These are phyloP conservation scores for Arthrinium puccinioides DNA, from an alignment of 2,329 filamentous ascomycete species.

Conservation along the genomic window DNA sequence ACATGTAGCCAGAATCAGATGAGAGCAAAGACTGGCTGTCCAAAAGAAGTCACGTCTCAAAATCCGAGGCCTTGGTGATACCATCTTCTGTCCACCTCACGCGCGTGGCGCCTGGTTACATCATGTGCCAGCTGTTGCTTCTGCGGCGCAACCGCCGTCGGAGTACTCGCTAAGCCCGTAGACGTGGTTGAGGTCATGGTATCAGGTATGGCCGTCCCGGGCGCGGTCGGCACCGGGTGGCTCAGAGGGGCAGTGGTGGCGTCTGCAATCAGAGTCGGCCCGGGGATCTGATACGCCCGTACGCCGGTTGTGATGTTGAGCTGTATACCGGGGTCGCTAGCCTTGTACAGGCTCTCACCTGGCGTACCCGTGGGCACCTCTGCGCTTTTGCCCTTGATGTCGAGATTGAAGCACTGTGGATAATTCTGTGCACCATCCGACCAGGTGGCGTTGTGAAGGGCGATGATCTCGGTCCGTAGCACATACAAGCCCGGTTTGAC, in stretches of 20 bases:
- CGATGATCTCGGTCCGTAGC: slow-evolving; percentile 18
- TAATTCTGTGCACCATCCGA: slow-evolving; percentile 14
- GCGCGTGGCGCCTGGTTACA: neutral
- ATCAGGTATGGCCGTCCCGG: slow-evolving; percentile 2
- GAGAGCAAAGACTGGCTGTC: too few species aligned
- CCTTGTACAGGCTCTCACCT: slow-evolving; percentile 6
- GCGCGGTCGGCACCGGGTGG: slow-evolving; percentile 3
- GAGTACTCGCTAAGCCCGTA: neutral
- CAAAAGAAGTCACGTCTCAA: too few species aligned
- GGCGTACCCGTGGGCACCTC: slow-evolving; percentile 5
- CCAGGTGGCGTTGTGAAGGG: slow-evolving; percentile 16
- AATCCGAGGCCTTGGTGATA: slow-evolving; percentile 1
- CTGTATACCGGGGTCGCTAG: slow-evolving; percentile 4
- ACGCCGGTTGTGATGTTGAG: slow-evolving; percentile 5
- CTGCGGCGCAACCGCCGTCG: neutral
- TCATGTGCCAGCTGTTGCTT: neutral
- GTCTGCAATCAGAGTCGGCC: slow-evolving; percentile 6
- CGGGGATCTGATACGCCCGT: slow-evolving; percentile 5
- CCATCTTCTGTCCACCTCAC: neutral
- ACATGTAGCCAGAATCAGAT: too few species aligned
- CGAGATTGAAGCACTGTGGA: slow-evolving; percentile 18
- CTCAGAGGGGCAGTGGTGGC: slow-evolving; percentile 3
- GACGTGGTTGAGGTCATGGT: neutral
- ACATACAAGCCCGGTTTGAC: slow-evolving; percentile 24
- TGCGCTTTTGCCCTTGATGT: slow-evolving; percentile 12